Base-by-base conservation (phyloP, 768 basidiomycete species). In the Asterophora parasitica region DNA sequence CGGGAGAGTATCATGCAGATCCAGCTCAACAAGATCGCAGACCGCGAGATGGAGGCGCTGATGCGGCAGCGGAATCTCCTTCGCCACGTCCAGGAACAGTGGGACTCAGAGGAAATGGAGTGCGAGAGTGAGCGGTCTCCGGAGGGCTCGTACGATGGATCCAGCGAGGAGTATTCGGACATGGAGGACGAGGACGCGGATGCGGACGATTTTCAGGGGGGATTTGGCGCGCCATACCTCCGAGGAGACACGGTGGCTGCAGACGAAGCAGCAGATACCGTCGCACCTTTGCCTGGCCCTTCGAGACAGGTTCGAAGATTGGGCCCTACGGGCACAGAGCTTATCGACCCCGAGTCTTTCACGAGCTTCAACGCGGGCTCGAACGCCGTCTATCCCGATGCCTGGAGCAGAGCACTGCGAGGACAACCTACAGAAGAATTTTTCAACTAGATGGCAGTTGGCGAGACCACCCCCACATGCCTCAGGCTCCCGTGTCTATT, bases 41-140 rank as follows among this genome's bases (percentile, higher is more conserved):
- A 49, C 7, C 46, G 54, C 3, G 54, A 55, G 44, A 39, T 51
- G 31, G 48, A 51, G 23, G 28, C 11, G 4, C 39, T 55, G 34
- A 44, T 51, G 2, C 39, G 42, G 30, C 34, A 51, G 41, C 38
- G 54, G 12, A 38, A 51, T 44, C 12, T 33, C 4, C n/a, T 44
- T 20, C 17, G 13, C 7, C 19, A 44, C 13, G 43, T 15, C 4
- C 16, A 33, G 13, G 31, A 44, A 33, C 23, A n/a, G 43, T 17
- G 23, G 4, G 43, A 34, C 32, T 26, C 20, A 11, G 43, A 35
- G 34, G 42, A 32, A n/a, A 45, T 49, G 43, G 52, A 52, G 2
- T 32, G 19, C 13, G 42, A 37, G 12, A 49, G 48, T n/a, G 43
- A 38, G 34, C 10, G 27, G 5, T 42, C 39, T 37, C 34, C 7